Conservation (phyloP, 768 basidiomycete genomes). For the Kwoniella europaea region DNA sequence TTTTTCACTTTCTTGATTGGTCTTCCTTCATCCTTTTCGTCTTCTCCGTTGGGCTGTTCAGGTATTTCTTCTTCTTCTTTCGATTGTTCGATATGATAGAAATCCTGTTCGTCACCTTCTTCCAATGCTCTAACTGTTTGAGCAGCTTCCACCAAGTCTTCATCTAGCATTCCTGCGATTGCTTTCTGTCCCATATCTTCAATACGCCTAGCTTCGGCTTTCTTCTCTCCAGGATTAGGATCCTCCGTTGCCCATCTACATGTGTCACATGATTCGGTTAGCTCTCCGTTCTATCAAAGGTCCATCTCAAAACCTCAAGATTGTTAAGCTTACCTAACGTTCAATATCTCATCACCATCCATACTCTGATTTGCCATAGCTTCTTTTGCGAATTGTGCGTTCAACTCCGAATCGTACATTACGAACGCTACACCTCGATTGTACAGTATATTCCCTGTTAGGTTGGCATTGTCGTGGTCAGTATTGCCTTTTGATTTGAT, state of each 20-base stretch:
- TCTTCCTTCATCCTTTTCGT: constrained; percentile 55
- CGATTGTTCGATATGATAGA: constrained; percentile 57
- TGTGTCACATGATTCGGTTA: background rate
- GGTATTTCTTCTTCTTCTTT: constrained; percentile 54
- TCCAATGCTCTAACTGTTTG: constrained; percentile 83
- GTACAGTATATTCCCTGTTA: constrained; percentile 81
- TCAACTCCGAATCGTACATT: constrained; percentile 82
- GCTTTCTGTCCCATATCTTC: constrained; percentile 85
- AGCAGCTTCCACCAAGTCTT: constrained; percentile 86
- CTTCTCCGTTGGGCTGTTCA: constrained; percentile 18
- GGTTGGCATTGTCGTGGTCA: background rate
- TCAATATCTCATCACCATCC: constrained; percentile 95
- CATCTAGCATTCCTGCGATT: constrained; percentile 80
- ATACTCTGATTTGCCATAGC: constrained; percentile 98
- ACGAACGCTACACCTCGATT: constrained; percentile 97
- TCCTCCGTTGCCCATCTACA: constrained; percentile 93
- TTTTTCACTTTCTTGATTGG: constrained; percentile 41
- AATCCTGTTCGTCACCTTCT: constrained; percentile 66
- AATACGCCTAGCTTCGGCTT: constrained; percentile 79
- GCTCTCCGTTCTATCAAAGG: background rate
- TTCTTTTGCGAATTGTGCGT: constrained; percentile 96
- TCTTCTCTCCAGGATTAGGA: constrained; percentile 89
- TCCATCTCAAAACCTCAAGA: background rate
- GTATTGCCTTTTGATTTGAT: background rate
- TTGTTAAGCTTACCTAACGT: constrained; percentile 69